phyloP scores from a whole-genome alignment of 305 asterid genomes.

The Stenogyne calaminthoides region DNA sequence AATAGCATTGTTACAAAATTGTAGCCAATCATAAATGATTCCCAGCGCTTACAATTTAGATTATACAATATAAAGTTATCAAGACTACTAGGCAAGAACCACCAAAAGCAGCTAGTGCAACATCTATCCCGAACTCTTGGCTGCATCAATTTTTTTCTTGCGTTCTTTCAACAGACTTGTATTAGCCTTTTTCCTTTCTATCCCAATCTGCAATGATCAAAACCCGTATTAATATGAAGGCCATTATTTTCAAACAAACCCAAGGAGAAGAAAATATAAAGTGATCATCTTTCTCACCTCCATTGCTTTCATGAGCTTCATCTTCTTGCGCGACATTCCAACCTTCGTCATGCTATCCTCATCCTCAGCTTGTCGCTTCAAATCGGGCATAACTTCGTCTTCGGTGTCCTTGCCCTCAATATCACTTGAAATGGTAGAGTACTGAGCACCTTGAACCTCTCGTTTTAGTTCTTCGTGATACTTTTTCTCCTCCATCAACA shows the following conservation, averaged over 20 bases:
- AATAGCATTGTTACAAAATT: slow-evolving; percentile 25
- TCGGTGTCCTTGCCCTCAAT: slow-evolving; percentile 39
- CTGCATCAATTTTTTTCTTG: slow-evolving; percentile 49
- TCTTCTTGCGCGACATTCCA: slow-evolving; percentile 63
- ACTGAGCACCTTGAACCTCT: slow-evolving; percentile 56
- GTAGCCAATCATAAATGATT: slow-evolving; percentile 21
- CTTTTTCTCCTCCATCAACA: slow-evolving; percentile 55
- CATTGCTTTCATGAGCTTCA: slow-evolving; percentile 61
- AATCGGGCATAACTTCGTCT: slow-evolving; percentile 42
- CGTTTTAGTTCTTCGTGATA: slow-evolving; percentile 60
- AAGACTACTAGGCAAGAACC: neutral
- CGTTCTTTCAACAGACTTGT: slow-evolving; percentile 46
- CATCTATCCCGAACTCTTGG: slow-evolving; percentile 36
- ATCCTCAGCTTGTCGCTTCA: slow-evolving; percentile 58
- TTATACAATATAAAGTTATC: slow-evolving; percentile 11
- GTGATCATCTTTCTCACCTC: slow-evolving; percentile 42
- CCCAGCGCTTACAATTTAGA: slow-evolving; percentile 2
- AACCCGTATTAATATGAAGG: neutral
- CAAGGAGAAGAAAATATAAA: neutral
- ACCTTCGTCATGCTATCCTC: slow-evolving; percentile 50
- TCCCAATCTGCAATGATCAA: slow-evolving; percentile 53
- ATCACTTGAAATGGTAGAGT: slow-evolving; percentile 35
- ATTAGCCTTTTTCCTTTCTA: slow-evolving; percentile 41
- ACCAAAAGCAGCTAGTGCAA: neutral
- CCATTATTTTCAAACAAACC: neutral